phyloP scores from a whole-genome alignment of 345 rosid genomes.

The Cardiospermum halicacabum region DNA sequence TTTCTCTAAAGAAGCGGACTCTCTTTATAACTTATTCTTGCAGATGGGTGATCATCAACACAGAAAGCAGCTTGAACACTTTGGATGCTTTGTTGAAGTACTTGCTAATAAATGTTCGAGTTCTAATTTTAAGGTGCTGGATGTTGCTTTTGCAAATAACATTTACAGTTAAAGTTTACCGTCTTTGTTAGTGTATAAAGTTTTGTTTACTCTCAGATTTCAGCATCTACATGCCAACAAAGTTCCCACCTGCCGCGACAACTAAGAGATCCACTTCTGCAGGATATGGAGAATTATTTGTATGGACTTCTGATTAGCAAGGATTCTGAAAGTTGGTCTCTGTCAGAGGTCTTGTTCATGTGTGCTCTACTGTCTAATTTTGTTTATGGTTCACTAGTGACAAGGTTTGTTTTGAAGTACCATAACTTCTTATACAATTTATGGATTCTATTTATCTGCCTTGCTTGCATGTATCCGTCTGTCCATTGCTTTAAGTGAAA shows the following conservation, averaged over 20 bases:
- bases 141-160: neutral
- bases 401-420: conserved; percentile 46
- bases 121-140: conserved; percentile 40
- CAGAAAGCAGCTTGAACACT: conserved; percentile 39
- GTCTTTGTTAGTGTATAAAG: conserved; percentile 13
- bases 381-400: conserved; percentile 46
- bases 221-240: conserved; percentile 34
- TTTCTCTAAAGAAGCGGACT: conserved; percentile 14
- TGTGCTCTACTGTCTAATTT: conserved; percentile 70
- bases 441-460: neutral
- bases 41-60: conserved; percentile 51
- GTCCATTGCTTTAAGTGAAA: neutral
- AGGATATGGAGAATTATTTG: conserved; percentile 62
- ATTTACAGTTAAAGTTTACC: conserved; percentile 1
- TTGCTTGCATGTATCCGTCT: neutral
- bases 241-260: conserved; percentile 54
- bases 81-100: conserved; percentile 79
- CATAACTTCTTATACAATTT: neutral
- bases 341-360: conserved; percentile 55
- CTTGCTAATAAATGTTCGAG: conserved; percentile 45
- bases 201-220: conserved; percentile 36
- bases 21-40: conserved; percentile 10
- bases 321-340: conserved; percentile 43
- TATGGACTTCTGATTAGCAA: conserved; percentile 37
- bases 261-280: conserved; percentile 69